These are phyloP conservation scores for Mytilinidion resinicola DNA, from an alignment of 495 filamentous ascomycete species.

Conservation along the genomic window DNA sequence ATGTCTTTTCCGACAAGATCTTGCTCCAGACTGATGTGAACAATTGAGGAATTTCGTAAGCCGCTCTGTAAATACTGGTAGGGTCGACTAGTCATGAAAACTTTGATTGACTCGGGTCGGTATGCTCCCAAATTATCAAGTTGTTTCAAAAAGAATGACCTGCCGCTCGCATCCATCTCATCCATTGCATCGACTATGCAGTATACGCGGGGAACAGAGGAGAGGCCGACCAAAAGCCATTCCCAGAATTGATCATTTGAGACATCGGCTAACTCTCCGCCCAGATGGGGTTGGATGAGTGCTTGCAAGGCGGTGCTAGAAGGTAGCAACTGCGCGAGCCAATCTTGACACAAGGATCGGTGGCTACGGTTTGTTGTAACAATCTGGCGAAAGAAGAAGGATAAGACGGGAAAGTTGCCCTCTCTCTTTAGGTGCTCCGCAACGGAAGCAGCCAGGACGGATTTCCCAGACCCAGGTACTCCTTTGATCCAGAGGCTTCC, in stretches of 20 bases:
- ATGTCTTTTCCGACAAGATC: slow-evolving; percentile 40
- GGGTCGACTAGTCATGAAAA: slow-evolving; percentile 43
- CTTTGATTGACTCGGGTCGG: slow-evolving; percentile 39
- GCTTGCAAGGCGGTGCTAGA: slow-evolving; percentile 39
- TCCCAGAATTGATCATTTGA: slow-evolving; percentile 28
- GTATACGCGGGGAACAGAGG: slow-evolving; percentile 35
- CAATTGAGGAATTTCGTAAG: slow-evolving; percentile 14
- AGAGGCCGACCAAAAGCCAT: slow-evolving; percentile 26
- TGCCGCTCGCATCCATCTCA: slow-evolving; percentile 40
- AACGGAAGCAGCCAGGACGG: slow-evolving; percentile 42
- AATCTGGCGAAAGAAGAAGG: slow-evolving; percentile 53
- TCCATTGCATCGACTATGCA: slow-evolving; percentile 47
- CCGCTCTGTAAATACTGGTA: slow-evolving; percentile 31
- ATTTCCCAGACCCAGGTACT: slow-evolving; percentile 50
- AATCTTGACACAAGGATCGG: slow-evolving; percentile 40
- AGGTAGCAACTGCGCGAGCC: slow-evolving; percentile 39
- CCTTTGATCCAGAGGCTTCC: slow-evolving; percentile 47
- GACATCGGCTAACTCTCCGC: not conserved
- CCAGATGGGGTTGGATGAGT: not conserved
- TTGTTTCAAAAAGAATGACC: slow-evolving; percentile 36
- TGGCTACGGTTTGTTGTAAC: slow-evolving; percentile 46
- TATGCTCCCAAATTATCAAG: slow-evolving; percentile 32
- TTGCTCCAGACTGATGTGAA: slow-evolving; percentile 38
- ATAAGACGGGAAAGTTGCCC: slow-evolving; percentile 39
- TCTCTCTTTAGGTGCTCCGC: slow-evolving; percentile 27